phyloP scores from a whole-genome alignment of 23 red algal species.

The Agarophyton chilense region DNA sequence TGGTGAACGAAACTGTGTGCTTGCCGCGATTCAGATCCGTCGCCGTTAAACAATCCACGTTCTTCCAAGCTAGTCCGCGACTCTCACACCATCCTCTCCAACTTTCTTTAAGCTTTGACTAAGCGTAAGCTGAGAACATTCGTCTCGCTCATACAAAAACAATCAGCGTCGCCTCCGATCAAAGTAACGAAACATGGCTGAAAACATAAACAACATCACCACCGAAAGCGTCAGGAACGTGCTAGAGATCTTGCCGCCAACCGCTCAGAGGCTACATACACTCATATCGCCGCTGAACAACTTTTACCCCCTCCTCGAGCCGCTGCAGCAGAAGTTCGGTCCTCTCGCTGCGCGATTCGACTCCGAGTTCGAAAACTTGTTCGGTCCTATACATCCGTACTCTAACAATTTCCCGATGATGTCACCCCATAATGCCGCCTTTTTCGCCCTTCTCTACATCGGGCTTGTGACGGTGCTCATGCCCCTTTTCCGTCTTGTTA shows the following conservation, averaged over 20 bases:
- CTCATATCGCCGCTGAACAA: not conserved
- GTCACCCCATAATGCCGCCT: conserved; percentile 42
- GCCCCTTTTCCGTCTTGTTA: conserved; percentile 34
- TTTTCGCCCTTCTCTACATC: conserved; percentile 41
- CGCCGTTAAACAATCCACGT: too few relatives aligned
- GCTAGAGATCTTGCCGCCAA: conserved; percentile 1
- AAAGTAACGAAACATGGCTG: not conserved
- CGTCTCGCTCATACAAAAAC: not conserved
- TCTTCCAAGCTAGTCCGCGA: too few relatives aligned
- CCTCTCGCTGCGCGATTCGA: conserved; percentile 26
- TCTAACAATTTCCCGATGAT: conserved; percentile 60
- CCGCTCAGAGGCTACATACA: not conserved
- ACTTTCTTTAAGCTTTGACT: too few relatives aligned
- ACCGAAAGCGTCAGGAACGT: not conserved
- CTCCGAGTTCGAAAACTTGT: not conserved
- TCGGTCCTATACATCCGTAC: conserved; percentile 56
- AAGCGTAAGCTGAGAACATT: too few relatives aligned
- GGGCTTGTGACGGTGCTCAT: conserved; percentile 31
- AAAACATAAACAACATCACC: not conserved
- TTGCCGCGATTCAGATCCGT: too few relatives aligned
- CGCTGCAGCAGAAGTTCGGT: not conserved
- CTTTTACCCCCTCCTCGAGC: not conserved
- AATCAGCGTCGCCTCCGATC: not conserved
- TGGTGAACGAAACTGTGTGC: too few relatives aligned
- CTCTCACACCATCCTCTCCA: too few relatives aligned